These are phyloP conservation scores for Alternaria atra DNA, from an alignment of 2,329 filamentous ascomycete species.

Conservation along the genomic window DNA sequence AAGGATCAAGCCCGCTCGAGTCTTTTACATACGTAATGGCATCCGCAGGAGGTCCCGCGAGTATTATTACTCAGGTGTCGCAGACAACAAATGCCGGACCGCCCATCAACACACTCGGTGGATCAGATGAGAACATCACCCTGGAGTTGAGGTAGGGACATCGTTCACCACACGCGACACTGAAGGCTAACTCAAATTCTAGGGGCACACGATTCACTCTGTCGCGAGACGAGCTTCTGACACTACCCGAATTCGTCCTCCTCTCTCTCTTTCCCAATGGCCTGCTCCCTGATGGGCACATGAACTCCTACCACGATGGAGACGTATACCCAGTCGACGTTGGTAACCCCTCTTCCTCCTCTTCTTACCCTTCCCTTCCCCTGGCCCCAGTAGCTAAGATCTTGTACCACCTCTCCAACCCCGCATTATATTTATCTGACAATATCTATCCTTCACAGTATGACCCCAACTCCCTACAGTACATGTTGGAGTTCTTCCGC, in stretches of 20 bases:
- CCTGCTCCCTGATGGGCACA: conserved; percentile 94
- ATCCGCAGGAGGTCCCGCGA: conserved; percentile 93
- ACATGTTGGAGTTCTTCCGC: conserved; percentile 99
- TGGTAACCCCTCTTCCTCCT: conserved; percentile 60
- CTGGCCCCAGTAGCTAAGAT: conserved; percentile 51
- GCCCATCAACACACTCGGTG: conserved; percentile 87
- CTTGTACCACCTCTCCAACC: conserved; percentile 54
- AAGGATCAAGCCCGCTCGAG: conserved; percentile 89
- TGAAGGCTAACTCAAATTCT: conserved; percentile 27
- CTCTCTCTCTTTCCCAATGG: conserved; percentile 98
- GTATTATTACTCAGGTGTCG: conserved; percentile 99
- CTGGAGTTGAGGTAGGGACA: conserved; percentile 84
- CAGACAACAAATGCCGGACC: conserved; percentile 74
- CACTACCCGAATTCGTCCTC: conserved; percentile 94
- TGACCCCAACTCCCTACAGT: conserved; percentile 93
- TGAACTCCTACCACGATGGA: conserved; percentile 90
- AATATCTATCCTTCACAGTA: conserved; percentile 73
- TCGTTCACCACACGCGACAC: not conserved
- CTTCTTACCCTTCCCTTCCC: conserved; percentile 39
- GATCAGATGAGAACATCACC: conserved; percentile 91
- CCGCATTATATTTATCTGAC: conserved; percentile 65
- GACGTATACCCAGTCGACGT: conserved; percentile 98
- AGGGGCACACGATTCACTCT: conserved; percentile 94
- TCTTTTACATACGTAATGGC: conserved; percentile 98
- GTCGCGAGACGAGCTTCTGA: conserved; percentile 92